These are phyloP conservation scores for Spathaspora girioi DNA, from an alignment of 805 yeast species.

Conservation along the genomic window DNA sequence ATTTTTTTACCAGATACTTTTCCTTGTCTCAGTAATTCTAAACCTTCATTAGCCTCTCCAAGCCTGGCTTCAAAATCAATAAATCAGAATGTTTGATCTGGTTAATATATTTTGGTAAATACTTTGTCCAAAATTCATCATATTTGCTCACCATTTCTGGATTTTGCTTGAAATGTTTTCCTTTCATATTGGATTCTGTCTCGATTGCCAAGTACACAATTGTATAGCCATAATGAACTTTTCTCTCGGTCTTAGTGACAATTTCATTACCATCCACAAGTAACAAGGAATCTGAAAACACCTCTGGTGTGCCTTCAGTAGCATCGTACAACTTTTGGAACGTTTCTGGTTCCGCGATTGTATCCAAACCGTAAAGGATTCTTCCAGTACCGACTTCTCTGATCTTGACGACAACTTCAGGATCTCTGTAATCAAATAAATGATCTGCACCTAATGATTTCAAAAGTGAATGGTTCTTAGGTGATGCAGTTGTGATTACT, in stretches of 20 bases:
- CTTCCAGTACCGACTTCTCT: conserved; percentile 22
- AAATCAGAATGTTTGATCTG: conserved; percentile 15
- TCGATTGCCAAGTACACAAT: not conserved
- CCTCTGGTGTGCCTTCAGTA: conserved; percentile 1
- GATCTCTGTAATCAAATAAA: conserved; percentile 49
- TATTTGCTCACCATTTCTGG: conserved; percentile 5
- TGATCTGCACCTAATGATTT: conserved; percentile 48
- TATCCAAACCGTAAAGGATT: conserved; percentile 28
- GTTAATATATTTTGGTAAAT: conserved; percentile 13
- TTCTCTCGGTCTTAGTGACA: conserved; percentile 4
- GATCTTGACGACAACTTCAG: conserved; percentile 43
- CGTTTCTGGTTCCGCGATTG: conserved; percentile 18
- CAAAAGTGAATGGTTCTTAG: conserved; percentile 39
- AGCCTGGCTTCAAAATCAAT: conserved; percentile 20
- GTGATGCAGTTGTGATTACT: conserved; percentile 44
- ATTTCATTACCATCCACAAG: not conserved
- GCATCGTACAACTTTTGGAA: conserved; percentile 15
- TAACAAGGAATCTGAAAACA: not conserved
- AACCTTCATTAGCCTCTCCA: conserved; percentile 30
- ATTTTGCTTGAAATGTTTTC: not conserved
- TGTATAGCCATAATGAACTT: conserved; percentile 6
- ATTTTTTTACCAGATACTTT: conserved; percentile 43
- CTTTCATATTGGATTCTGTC: not conserved
- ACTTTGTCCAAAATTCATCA: conserved; percentile 18
- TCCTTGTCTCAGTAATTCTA: conserved; percentile 27